Base-by-base conservation (phyloP, 805 yeast species). In the Zygosaccharomyces kombuchaensis region DNA sequence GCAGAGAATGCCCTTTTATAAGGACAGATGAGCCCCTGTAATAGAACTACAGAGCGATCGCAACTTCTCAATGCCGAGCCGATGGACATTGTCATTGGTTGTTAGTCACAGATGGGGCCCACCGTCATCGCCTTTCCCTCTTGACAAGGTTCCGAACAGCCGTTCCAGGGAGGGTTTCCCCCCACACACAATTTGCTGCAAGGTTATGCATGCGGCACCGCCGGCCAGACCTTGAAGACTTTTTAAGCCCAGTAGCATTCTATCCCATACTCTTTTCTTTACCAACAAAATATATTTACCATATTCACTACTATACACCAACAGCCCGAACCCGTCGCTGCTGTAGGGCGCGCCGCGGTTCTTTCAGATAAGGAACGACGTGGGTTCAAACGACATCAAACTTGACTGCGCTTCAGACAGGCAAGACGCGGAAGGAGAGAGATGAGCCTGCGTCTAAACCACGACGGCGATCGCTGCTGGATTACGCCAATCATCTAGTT, bases 401-500 rank as follows among this genome's bases (percentile, higher is more conserved):
- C 65, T 49, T 58, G 65, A 58, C 62, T 62, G 66, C 65, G 65
- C 66, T 60, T 60, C 66, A 42, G 66, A 56, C 64, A 60, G 60
- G 13, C 34, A 30, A 38, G 32, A 38, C 34, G 31, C 14, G 41
- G 41, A 38, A 38, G 41, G 41, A 17, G 23, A 38, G 41, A 36
- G 30, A 38, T 38, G 41, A 38, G 34, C 31, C 37, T 34, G 26
- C 26, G 26, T 19, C 26, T 21, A 22, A 21, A 34, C 23, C 37
- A 14, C 37, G 23, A 40, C 29, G 43, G 70, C 64, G 65, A 69
- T 67, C 73, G 56, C 73, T 62, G 63, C 73, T 69, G 73, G 72
- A 69, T 69, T 67, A 66, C 73, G 72, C 73, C 68, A 67, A 68
- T 67, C 68, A 60, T 65, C 71, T 58, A 66, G 62, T 45, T 55